Base-by-base conservation (phyloP, 371 early-diverging fungal species). In the Choanephora cucurbitarum region DNA sequence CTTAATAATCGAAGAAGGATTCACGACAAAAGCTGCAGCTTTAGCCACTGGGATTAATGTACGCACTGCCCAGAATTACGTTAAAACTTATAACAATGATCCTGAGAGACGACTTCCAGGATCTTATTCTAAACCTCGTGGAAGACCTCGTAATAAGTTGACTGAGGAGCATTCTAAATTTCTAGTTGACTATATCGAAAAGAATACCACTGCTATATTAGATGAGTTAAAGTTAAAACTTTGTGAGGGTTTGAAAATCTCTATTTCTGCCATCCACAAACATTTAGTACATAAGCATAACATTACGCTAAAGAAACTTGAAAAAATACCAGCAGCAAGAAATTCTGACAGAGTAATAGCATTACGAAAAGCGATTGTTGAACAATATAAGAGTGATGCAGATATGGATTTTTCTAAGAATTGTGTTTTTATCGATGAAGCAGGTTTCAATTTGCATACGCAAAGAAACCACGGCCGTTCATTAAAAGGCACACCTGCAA, bases 21-120 rank as follows among this genome's bases (percentile, higher is more conserved):
- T 52, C 34, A 57, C 53, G 34, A 42, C 66, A 40, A 57, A 60
- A 56, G 61, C 40, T 49, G 56, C 57, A 52, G 65, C 53, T 41
- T 55, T 60, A 44, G 46, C 51, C 46, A 56, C 60, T 34, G 66
- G 54, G 50, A 62, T 62, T 49, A 53, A 62, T 52, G 49, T 62
- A 48, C 49, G 53, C 44, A 62, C 63, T 49, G 64, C 64, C 41
- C 58, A 57, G 42, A 49, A 58, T 54, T 58, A 58, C 24, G 54
- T 63, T 45, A 63, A 63, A 45, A 63, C 46, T 43, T 53, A 57
- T 48, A 63, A 57, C 45, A 48, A 57, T 49, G 50, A 63, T 57
- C 49, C 43, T 44, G 44, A 52, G 50, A 49, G 58, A 63, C 54
- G 63, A 48, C 50, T 63, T 51, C 53, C 57, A 45, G 57, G 52